Evolutionary conservation across 352 stramenopile genomes (phyloP), one percentile per base, ranked within the genome.

Genomic region (Pythium phragmiticola): DNA sequence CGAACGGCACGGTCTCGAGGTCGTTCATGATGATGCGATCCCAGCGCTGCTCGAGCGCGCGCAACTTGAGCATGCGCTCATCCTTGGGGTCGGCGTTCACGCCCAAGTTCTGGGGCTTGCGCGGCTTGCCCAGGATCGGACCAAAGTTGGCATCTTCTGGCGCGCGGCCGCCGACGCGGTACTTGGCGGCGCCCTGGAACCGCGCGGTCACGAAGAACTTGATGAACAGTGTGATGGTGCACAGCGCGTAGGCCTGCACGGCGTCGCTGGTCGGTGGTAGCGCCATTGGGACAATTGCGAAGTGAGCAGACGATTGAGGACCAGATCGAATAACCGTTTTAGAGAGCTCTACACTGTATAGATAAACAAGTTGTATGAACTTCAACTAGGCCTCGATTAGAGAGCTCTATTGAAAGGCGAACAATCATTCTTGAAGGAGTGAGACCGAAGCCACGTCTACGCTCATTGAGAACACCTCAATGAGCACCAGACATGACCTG

Each of bases 1-100:
- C 77, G 3, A 88, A 53, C 4, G 82, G 82, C 54, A 90, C 80
- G n/a, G 72, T 75, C 65, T 88, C 80, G 42, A 88, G 63, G 63
- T 89, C 80, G 65, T 88, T 89, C 45, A 60, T 59, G 9, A 87
- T 62, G 56, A 89, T 86, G 60, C 48, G 63, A 33, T 70, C 63
- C 70, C 70, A 77, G 30, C 70, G 66, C 54, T 71, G 47, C 56
- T 50, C 46, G 55, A 49, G 53, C 49, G 36, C 36, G 5, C 34
- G 19, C 36, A 56, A 50, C 17, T 54, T 46, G 39, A 41, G 17
- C 28, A 54, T 26, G 3, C 36, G 23, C 39, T 69, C 66, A 47
- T 73, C 66, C 23, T 47, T 43, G 26, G 57, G 28, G 14, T 72
- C 65, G 4, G 12, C 36, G 19, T 57, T n/a, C 33, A 61, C 47